Percentiles rank a stretch among this genome's conserved stretches.
These are phyloP conservation scores for Eutrema salsugineum DNA, from an alignment of 441 rosid species.

Conservation along the genomic window DNA sequence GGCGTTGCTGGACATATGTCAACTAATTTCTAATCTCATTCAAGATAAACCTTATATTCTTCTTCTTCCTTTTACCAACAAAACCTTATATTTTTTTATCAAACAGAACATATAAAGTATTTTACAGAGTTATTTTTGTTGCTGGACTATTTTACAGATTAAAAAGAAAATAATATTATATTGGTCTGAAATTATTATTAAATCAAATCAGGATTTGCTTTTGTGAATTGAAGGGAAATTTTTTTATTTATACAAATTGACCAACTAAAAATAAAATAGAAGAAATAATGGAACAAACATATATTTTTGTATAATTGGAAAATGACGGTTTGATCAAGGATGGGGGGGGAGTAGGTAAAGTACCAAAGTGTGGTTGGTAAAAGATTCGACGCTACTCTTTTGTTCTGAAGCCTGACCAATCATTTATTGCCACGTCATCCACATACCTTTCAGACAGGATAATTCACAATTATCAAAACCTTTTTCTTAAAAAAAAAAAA, in stretches of 20 bases:
- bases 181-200: neutral
- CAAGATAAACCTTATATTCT: neutral
- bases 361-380: conserved; percentile 15
- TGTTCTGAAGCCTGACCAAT: neutral
- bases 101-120: neutral
- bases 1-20: neutral
- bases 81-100: neutral
- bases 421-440: conserved; percentile 2
- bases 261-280: neutral
- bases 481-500: no score
- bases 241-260: neutral
- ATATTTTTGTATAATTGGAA: neutral
- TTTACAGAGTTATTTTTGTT: neutral
- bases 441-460: neutral
- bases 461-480: no score
- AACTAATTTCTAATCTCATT: neutral
- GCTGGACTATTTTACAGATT: neutral
- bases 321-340: conserved; percentile 1
- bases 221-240: neutral
- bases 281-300: neutral
- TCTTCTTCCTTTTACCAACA: no score
- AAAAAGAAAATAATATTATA: no score
- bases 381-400: conserved; percentile 20
- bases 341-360: conserved; percentile 22
- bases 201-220: neutral